Evolutionary conservation across 2,329 filamentous ascomycete species (phyloP).

Genomic region (Colletotrichum chrysophilum): DNA sequence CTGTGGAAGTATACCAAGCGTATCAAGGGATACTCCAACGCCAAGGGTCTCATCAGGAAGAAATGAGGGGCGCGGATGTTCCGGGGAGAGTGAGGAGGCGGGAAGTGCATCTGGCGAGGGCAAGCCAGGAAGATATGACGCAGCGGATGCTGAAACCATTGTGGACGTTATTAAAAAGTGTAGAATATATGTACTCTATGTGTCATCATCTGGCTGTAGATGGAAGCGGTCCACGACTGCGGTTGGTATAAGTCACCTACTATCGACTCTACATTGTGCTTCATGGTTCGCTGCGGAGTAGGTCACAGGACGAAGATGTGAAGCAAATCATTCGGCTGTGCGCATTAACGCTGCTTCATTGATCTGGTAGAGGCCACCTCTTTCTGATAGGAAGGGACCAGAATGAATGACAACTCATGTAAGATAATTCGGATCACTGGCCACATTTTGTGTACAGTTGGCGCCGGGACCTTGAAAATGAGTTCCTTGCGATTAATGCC

Average conservation of each 20-base stretch:
- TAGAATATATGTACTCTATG: slow-evolving; percentile 25
- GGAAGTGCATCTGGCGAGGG: background rate
- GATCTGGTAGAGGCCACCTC: background rate
- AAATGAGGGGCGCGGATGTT: background rate
- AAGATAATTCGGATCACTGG: background rate
- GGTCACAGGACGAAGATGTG: background rate
- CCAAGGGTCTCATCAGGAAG: slow-evolving; percentile 45
- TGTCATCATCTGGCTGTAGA: slow-evolving; percentile 23
- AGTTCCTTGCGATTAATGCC: background rate
- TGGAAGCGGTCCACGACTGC: slow-evolving; percentile 18
- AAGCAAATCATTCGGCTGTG: background rate
- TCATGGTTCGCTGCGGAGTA: background rate
- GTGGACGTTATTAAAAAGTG: slow-evolving; percentile 15
- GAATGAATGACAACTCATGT: background rate
- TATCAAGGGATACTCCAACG: slow-evolving; percentile 53
- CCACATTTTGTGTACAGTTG: rapidly evolving
- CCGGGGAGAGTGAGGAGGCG: background rate
- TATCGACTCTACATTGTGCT: background rate
- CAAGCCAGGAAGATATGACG: background rate
- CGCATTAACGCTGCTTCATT: background rate
- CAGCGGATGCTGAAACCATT: background rate
- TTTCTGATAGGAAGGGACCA: background rate
- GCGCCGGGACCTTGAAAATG: background rate
- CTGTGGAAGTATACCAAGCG: slow-evolving; percentile 70
- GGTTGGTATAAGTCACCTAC: slow-evolving; percentile 18